These are phyloP conservation scores for Yarrowia sp. DNA, from an alignment of 805 yeast genomes.

Conservation along the genomic window DNA sequence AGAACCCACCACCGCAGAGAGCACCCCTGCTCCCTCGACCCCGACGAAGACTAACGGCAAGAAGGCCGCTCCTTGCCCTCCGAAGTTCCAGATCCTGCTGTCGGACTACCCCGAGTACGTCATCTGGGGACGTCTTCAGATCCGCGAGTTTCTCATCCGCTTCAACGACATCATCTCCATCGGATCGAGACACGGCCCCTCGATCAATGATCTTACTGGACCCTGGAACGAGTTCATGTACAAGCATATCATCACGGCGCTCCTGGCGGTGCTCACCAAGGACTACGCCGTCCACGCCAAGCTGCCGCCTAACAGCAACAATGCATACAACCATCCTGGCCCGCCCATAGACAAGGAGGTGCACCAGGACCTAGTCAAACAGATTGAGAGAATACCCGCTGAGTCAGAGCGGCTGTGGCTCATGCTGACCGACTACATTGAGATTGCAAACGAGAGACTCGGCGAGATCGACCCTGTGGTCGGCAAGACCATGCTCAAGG, in stretches of 20 bases:
- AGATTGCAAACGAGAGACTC: constrained; percentile 11
- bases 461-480: constrained; percentile 16
- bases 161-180: constrained; percentile 42
- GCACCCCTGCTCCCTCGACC: not conserved
- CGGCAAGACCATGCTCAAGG: not conserved
- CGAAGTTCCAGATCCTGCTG: constrained; percentile 35
- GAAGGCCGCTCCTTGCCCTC: constrained; percentile 31
- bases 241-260: constrained; percentile 38
- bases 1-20: not conserved
- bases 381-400: constrained; percentile 39
- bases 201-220: constrained; percentile 40
- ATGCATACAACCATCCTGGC: constrained; percentile 35
- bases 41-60: constrained; percentile 7
- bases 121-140: constrained; percentile 39
- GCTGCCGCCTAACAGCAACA: not conserved
- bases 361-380: constrained; percentile 31
- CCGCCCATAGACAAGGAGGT: constrained; percentile 37
- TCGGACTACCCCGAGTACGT: constrained; percentile 34
- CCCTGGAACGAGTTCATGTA: constrained; percentile 41
- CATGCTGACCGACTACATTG: constrained; percentile 33
- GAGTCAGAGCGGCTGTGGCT: constrained; percentile 39
- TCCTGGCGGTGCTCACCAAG: constrained; percentile 35
- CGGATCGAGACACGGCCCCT: constrained; percentile 38
- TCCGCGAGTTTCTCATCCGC: constrained; percentile 42
- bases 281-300: constrained; percentile 19